A percentile compares a stretch with the other conserved stretches of the same genome.
Conservation (phyloP, 1,284 basidiomycete genomes). For the Inonotus hispidus region DNA sequence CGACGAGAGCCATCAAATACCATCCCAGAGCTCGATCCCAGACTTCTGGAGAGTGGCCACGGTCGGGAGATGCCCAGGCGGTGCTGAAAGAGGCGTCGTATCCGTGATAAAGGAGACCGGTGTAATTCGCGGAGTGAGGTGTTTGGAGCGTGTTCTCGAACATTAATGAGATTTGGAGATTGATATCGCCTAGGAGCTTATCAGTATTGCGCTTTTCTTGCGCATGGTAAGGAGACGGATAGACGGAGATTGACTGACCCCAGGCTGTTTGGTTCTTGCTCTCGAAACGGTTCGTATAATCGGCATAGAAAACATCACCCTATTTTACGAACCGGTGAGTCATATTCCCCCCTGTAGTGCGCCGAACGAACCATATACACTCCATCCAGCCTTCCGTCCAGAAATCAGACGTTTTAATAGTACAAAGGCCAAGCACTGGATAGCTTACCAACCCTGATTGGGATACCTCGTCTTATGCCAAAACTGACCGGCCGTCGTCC, state of each 20-base stretch:
- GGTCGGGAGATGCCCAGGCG: conserved; percentile 40
- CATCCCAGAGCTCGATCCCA: conserved; percentile 48
- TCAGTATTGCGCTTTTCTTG: conserved; percentile 22
- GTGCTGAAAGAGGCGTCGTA: conserved; percentile 40
- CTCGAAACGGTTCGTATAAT: conserved; percentile 16
- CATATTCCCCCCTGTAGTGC: not conserved
- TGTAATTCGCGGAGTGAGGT: conserved; percentile 20
- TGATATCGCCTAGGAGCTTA: conserved; percentile 30
- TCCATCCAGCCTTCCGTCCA: not conserved
- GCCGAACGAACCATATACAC: conserved; percentile 4
- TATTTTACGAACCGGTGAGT: not conserved
- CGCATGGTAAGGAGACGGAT: not conserved
- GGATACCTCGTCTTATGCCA: conserved; percentile 40
- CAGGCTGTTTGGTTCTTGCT: conserved; percentile 19
- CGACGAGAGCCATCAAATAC: conserved; percentile 46
- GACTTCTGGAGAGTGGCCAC: conserved; percentile 44
- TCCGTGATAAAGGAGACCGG: conserved; percentile 44
- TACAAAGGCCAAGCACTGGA: not conserved
- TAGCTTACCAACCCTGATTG: conserved; percentile 33
- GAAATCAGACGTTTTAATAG: not conserved
- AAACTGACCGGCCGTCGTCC: conserved; percentile 39
- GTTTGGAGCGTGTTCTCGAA: conserved; percentile 37
- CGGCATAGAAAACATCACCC: conserved; percentile 17
- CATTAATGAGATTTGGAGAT: conserved; percentile 38
- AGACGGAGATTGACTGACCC: not conserved